These are phyloP conservation scores for Alternaria arborescens DNA, from an alignment of 2,329 filamentous ascomycete species.

Conservation along the genomic window DNA sequence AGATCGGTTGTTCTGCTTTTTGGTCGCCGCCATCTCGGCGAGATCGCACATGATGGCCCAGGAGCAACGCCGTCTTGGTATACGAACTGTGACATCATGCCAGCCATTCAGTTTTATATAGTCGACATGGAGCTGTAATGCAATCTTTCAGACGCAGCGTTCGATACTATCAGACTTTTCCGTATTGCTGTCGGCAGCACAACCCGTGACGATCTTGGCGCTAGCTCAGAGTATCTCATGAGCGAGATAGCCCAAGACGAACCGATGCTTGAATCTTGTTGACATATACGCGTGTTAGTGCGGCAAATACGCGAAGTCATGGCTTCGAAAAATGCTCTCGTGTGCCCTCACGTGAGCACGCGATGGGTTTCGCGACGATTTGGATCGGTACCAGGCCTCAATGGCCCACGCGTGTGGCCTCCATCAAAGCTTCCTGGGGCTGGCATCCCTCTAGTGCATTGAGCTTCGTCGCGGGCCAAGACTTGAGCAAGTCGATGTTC, in stretches of 20 bases:
- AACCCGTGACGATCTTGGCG: no score
- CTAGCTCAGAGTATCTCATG: not conserved
- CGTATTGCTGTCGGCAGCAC: not conserved
- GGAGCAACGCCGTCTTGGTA: not conserved
- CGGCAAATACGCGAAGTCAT: not conserved
- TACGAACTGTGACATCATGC: not conserved
- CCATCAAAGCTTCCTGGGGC: not conserved
- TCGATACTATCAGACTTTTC: not conserved
- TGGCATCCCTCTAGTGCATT: not conserved
- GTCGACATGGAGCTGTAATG: not conserved
- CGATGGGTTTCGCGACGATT: not conserved
- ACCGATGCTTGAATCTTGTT: not conserved
- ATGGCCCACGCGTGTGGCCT: not conserved
- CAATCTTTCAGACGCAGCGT: not conserved
- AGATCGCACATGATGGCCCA: not conserved
- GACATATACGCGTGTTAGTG: not conserved
- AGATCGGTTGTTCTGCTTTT: not conserved
- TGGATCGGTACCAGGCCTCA: not conserved
- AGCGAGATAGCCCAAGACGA: not conserved
- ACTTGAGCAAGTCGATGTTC: not conserved
- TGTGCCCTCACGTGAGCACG: slow-evolving; percentile 1
- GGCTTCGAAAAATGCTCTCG: not conserved
- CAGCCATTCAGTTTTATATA: not conserved
- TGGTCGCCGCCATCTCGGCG: slow-evolving; percentile 4
- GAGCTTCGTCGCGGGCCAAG: not conserved